Evolutionary conservation across 305 asterid species (phyloP).

Genomic region (Fraxinus xanthoxyloides): DNA sequence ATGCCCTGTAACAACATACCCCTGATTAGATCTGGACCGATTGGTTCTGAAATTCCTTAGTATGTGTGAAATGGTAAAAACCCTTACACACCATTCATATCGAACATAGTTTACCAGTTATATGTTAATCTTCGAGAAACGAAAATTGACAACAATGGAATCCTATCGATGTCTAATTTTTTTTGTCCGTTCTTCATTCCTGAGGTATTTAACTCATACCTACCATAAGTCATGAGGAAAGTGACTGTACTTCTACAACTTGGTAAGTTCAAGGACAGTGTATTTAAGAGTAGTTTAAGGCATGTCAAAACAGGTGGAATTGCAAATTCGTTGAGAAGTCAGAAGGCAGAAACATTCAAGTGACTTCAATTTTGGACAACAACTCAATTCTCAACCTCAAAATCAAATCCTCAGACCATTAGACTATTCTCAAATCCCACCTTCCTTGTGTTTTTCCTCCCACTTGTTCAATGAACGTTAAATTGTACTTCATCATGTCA

Average conservation of each 20-base stretch:
- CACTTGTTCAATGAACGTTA: no score
- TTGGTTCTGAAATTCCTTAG: not conserved
- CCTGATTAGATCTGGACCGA: not conserved
- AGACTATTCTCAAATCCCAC: not conserved
- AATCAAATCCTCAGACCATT: not conserved
- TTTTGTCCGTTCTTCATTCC: not conserved
- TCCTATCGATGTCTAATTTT: no score
- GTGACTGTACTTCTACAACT: not conserved
- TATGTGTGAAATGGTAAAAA: not conserved
- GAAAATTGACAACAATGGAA: not conserved
- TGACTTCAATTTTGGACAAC: not conserved
- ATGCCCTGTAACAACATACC: slow-evolving; percentile 48
- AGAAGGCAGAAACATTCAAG: not conserved
- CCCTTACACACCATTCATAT: not conserved
- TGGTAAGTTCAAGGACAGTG: not conserved
- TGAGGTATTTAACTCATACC: not conserved
- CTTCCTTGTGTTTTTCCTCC: not conserved
- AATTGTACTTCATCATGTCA: no score
- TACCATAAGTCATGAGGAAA: not conserved
- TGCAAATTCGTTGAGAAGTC: no score
- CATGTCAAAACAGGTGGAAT: not conserved
- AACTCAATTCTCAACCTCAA: not conserved
- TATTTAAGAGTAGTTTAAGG: not conserved
- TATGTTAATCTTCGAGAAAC: not conserved
- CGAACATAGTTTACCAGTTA: not conserved